Base-by-base conservation (phyloP, 2,329 filamentous ascomycete species). In the Aspergillus fijiensis region DNA sequence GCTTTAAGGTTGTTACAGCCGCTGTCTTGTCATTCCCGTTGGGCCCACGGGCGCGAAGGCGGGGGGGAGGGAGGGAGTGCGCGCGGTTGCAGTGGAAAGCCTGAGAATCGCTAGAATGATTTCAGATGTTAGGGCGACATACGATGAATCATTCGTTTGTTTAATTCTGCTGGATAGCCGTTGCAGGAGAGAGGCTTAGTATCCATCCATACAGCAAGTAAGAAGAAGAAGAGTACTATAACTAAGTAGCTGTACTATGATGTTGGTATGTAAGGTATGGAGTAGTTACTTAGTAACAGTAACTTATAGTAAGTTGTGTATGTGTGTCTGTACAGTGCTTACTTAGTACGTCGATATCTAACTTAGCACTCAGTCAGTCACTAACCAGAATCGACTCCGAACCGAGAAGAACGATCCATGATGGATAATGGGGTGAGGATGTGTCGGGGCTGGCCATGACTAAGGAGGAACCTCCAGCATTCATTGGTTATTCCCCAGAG, bases 1-100 rank as follows among this genome's bases (percentile, higher is more conserved):
- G 49, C 60, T 63, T 67, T 64, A 66, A 66, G 64, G 63, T 69
- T 69, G 65, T 65, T 63, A 63, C 63, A 64, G 64, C 65, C 60
- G 66, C 65, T 62, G 62, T 65, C 61, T 63, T 64, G 60, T 63
- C 33, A 16, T 35, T 57, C 65, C 66, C 61, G 65, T 67, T 66
- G 58, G 65, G 65, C 60, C 65, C 65, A 67, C 65, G 65, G 64
- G 63, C 60, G 59, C 57, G 56, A 62, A 59, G 64, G 63, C 64
- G 63, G 63, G 64, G 64, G 64, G 60, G 61, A 62, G 39, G 12
- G 16, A 42, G 39, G 33, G 14, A 35, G 33, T 35, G 33, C 33
- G 33, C 33, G 33, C 33, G 33, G 33, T 12, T 35, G 33, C 14
- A 35, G 56, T 63, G 60, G 50, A 51, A 48, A 56, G 60, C 48